Base-by-base conservation (phyloP, 768 basidiomycete genomes). In the Hemileccinum rubropunctum region DNA sequence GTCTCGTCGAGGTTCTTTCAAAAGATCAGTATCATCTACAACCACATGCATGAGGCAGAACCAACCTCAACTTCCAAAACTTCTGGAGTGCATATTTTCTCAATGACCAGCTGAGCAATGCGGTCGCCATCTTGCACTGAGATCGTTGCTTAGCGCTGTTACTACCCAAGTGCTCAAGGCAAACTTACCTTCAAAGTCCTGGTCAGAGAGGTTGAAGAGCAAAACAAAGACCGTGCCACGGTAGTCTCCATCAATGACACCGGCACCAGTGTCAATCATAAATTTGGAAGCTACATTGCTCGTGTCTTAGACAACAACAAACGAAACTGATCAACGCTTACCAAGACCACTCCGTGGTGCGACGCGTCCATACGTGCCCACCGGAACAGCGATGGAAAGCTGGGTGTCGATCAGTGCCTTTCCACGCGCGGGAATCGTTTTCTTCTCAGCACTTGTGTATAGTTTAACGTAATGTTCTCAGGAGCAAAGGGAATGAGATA, bases 261-360 rank as follows among this genome's bases (percentile, higher is more conserved):
- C 97, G 11, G 97, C 97, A 2, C 97, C 97, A 1, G 95, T 98
- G 64, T 95, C 91, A 51, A 98, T 98, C 84, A 92, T 93, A 68
- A 91, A 94, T 65, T 99, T 99, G 14, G 90, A 89, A 17, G 97
- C 97, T 97, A 54, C 15, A 54, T 36, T 14, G 51, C 26, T 42
- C 23, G 47, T 20, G 15, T 45, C 23, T 47, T 8, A 43, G 42
- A 36, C 33, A 30, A 18, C 47, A 4, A 17, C 46, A 38, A 27
- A 20, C n/a, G 23, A 41, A 28, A 28, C 13, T 36, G 6, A 13
- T 13, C 27, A 11, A 18, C 17, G 69, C 86, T 45, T 52, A 97
- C 95, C 95, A 23, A 98, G 83, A 17, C 97, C 97, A 66, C 88
- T 92, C 20, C 95, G 82, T 17, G 97, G 97, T 3, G 97, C 97